A percentile compares a stretch with the other conserved stretches of the same genome.
These are phyloP conservation scores for Apiotrichum veenhuisii DNA, from an alignment of 1,284 basidiomycete genomes.

Conservation along the genomic window DNA sequence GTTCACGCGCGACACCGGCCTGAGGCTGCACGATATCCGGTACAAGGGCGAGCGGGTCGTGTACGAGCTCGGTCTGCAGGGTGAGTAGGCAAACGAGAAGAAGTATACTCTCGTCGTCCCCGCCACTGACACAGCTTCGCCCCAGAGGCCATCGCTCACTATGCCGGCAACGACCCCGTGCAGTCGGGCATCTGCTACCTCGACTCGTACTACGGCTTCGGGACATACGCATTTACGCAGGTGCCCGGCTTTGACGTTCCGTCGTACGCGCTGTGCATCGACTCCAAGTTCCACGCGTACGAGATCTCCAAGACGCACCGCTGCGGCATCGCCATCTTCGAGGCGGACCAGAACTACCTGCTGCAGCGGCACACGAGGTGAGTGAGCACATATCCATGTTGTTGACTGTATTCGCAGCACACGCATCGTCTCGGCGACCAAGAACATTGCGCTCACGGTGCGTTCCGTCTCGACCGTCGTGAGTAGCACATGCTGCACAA, in stretches of 20 bases:
- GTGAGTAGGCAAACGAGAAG: too few relatives aligned
- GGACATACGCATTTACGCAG: constrained; percentile 34
- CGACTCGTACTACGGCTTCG: constrained; percentile 34
- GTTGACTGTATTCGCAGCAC: too few relatives aligned
- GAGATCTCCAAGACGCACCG: constrained; percentile 30
- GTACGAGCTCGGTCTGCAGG: constrained; percentile 40
- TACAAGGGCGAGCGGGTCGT: constrained; percentile 41
- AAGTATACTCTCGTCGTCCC: too few relatives aligned
- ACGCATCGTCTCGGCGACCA: constrained; percentile 33
- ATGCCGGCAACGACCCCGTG: constrained; percentile 36
- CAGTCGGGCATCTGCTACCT: constrained; percentile 30
- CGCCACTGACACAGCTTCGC: too few relatives aligned
- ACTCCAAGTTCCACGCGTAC: constrained; percentile 28
- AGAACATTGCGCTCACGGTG: constrained; percentile 38
- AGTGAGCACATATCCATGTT: too few relatives aligned
- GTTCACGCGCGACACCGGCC: constrained; percentile 41
- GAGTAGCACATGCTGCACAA: too few relatives aligned
- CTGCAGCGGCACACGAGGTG: constrained; percentile 40
- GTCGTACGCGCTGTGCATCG: constrained; percentile 15
- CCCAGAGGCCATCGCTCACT: constrained; percentile 40
- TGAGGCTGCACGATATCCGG: constrained; percentile 40
- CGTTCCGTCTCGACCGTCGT: constrained; percentile 36
- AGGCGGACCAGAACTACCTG: constrained; percentile 30
- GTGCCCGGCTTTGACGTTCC: constrained; percentile 40
- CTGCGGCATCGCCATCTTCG: constrained; percentile 39